These are phyloP conservation scores for Globisporangium spiculum DNA, from an alignment of 352 stramenopile genomes.

Conservation along the genomic window DNA sequence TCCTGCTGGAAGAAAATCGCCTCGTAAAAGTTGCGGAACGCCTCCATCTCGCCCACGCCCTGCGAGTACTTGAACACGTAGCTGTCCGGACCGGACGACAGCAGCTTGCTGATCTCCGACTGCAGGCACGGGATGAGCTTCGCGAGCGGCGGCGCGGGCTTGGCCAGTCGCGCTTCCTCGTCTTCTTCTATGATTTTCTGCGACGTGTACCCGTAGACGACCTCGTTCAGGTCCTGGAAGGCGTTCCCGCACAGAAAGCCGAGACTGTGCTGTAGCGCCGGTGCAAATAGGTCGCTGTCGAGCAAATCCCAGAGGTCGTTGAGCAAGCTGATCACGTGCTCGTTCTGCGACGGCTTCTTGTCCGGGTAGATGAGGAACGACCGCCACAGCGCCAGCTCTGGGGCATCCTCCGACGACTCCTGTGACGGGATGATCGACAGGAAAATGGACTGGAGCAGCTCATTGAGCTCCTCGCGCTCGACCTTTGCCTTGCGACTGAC, in stretches of 20 bases:
- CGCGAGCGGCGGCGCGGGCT: conserved; percentile 59
- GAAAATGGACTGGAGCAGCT: conserved; percentile 69
- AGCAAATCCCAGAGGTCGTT: conserved; percentile 83
- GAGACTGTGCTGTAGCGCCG: conserved; percentile 67
- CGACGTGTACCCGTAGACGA: conserved; percentile 52
- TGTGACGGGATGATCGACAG: conserved; percentile 47
- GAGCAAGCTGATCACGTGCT: conserved; percentile 74
- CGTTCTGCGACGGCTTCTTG: conserved; percentile 61
- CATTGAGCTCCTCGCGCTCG: conserved; percentile 66
- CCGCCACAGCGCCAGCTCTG: conserved; percentile 47
- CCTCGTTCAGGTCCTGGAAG: conserved; percentile 77
- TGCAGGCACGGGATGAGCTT: conserved; percentile 81
- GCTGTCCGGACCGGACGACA: conserved; percentile 45
- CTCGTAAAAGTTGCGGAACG: conserved; percentile 85
- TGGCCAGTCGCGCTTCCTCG: conserved; percentile 30
- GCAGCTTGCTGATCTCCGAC: conserved; percentile 66
- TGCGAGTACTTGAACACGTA: conserved; percentile 78
- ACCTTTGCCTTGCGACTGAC: conserved; percentile 71
- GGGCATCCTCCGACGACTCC: conserved; percentile 14
- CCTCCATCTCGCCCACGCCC: conserved; percentile 68
- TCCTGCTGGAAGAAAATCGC: conserved; percentile 78
- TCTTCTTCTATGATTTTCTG: conserved; percentile 24
- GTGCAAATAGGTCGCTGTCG: conserved; percentile 74
- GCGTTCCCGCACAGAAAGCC: conserved; percentile 75
- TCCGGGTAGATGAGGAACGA: conserved; percentile 76